Conservation (phyloP, 2,329 filamentous ascomycete species). For the Talaromyces amestolkiae region DNA sequence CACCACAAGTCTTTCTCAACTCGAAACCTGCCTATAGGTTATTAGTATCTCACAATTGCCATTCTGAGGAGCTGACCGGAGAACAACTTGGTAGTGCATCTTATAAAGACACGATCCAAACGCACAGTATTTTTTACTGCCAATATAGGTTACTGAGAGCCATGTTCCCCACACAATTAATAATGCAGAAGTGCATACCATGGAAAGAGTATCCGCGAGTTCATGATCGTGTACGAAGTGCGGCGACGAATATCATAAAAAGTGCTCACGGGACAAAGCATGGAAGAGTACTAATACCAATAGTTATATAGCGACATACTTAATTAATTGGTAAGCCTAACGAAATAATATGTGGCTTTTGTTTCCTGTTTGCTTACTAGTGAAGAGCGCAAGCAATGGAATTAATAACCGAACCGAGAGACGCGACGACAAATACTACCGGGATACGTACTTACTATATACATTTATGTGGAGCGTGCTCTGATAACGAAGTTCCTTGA, state of each 20-base stretch:
- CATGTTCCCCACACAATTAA: not conserved
- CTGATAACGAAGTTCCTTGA: not conserved
- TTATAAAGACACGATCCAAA: not conserved
- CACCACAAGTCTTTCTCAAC: too few relatives aligned
- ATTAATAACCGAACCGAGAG: not conserved
- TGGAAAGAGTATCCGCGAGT: not conserved
- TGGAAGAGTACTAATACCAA: too few relatives aligned
- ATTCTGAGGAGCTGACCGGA: not conserved
- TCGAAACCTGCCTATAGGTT: not conserved
- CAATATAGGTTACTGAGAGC: too few relatives aligned
- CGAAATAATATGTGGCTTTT: too few relatives aligned
- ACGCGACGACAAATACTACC: not conserved
- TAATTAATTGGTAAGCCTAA: too few relatives aligned
- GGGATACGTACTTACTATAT: not conserved
- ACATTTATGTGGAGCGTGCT: not conserved
- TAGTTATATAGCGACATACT: too few relatives aligned
- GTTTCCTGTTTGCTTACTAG: not conserved
- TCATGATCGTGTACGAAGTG: not conserved
- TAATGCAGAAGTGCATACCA: not conserved
- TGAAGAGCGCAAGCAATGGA: not conserved
- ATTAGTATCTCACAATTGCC: not conserved
- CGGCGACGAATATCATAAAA: not conserved
- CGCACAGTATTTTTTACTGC: not conserved
- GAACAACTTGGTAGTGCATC: not conserved
- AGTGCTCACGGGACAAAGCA: not conserved